phyloP scores from a whole-genome alignment of 1,284 basidiomycete species.

The Thelephora terrestris region DNA sequence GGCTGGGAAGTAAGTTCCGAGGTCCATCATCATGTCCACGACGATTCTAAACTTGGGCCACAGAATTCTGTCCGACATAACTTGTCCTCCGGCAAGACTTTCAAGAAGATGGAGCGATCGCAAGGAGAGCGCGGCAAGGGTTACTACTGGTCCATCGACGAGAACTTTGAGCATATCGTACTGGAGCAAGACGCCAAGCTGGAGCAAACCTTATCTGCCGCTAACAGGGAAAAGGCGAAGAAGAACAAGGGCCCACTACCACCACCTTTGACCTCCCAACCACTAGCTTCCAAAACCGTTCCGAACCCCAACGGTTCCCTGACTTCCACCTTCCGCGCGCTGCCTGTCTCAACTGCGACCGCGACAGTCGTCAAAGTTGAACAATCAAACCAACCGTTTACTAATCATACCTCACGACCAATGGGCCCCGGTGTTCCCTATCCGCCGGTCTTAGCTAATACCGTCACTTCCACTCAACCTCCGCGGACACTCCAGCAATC shows the following conservation, averaged over 20 bases:
- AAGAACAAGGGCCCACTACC: slow-evolving; percentile 51
- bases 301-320: slow-evolving; percentile 4
- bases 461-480: slow-evolving; percentile 9
- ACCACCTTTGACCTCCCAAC: slow-evolving; percentile 54
- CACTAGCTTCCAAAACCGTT: slow-evolving; percentile 31
- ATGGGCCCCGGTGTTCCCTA: slow-evolving; percentile 4
- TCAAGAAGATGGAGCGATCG: slow-evolving; percentile 77
- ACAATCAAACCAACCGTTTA: slow-evolving; percentile 8
- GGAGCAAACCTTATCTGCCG: slow-evolving; percentile 24
- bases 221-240: slow-evolving; percentile 29
- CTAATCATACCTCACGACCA: neutral
- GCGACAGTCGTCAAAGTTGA: slow-evolving; percentile 15
- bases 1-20: slow-evolving; percentile 72
- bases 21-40: slow-evolving; percentile 5
- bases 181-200: slow-evolving; percentile 58
- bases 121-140: slow-evolving; percentile 84
- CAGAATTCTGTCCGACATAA: slow-evolving; percentile 91
- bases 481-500: slow-evolving; percentile 8
- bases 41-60: slow-evolving; percentile 8
- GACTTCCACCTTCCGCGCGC: slow-evolving; percentile 11
- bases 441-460: slow-evolving; percentile 10
- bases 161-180: slow-evolving; percentile 54
- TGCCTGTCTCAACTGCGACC: slow-evolving; percentile 6
- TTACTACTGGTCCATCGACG: slow-evolving; percentile 82
- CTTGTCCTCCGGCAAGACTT: slow-evolving; percentile 79